Base-by-base conservation (phyloP, 352 stramenopile genomes). In the Plasmopara viticola region DNA sequence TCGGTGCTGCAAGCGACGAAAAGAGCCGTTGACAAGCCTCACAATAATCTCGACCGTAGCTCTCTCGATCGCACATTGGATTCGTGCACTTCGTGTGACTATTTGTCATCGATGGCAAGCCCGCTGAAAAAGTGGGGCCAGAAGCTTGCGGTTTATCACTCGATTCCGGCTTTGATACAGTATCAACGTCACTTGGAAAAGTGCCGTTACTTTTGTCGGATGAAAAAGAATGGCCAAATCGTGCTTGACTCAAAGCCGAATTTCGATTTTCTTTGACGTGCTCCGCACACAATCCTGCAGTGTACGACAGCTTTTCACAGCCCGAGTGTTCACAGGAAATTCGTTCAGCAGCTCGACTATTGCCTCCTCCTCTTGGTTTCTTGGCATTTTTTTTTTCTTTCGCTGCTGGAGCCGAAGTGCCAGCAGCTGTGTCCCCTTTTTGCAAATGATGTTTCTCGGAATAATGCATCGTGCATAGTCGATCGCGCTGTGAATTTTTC, bases 401-500 rank as follows among this genome's bases (percentile, higher is more conserved):
- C 4, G 30, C 3, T 50, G 9, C 17, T 8, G 28, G 29, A 38
- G 29, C 5, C 28, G 48, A 52, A 46, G 6, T 52, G 15, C 4
- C 30, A 14, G 35, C 25, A 20, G 38, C 37, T 17, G 42, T 48
- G 6, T 46, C 42, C 18, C 61, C 45, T 56, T 62, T 69, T 56
- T 72, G 50, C 37, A 77, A 15, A 45, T 87, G 82, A 39, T 86
- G 59, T 34, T 84, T 86, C 45, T 91, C 78, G 33, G 78, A 86
- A 50, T 87, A 90, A 48, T 94, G 83, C 33, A 84, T 75, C 14
- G 83, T 94, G 39, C 83, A 94, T 7, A 94, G 63, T 28, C 83
- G 75, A 64, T 94, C 83, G 38, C 83, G 74, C 55, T 94, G 83
- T 37, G 83, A 90, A 61, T 94, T 94, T 62, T 91, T 94, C 31